phyloP scores from a whole-genome alignment of 352 stramenopile species.

The Thalassiosira mediterranea region DNA sequence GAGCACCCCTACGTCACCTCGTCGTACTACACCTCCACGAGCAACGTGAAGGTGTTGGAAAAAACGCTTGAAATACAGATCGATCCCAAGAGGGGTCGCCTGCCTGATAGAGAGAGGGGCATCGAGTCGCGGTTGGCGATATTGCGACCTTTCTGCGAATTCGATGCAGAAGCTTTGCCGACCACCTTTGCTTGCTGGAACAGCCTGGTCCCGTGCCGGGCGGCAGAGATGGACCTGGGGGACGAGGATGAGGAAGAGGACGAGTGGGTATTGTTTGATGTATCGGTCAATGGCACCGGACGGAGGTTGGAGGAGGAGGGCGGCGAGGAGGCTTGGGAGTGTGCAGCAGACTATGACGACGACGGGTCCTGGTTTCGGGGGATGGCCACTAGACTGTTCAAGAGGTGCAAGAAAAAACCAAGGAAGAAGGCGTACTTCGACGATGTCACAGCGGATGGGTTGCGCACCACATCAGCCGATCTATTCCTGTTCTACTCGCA shows the following conservation, averaged over 20 bases:
- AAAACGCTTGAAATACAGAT: conserved; percentile 52
- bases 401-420: no score
- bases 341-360: no score
- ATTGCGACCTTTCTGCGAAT: conserved; percentile 68
- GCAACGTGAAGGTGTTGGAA: conserved; percentile 38
- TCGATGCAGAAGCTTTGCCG: conserved; percentile 60
- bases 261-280: conserved; percentile 24
- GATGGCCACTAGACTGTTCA: no score
- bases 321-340: conserved; percentile 32
- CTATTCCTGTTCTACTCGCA: conserved; percentile 75
- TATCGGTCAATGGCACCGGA: conserved; percentile 31
- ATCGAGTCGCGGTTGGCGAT: conserved; percentile 53
- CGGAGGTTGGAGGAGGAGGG: conserved; percentile 60
- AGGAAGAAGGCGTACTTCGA: conserved; percentile 27
- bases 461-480: conserved; percentile 54
- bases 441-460: conserved; percentile 33
- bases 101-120: conserved; percentile 2
- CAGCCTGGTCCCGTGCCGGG: conserved; percentile 56
- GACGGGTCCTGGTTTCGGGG: no score
- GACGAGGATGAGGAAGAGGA: conserved; percentile 50
- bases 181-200: conserved; percentile 72
- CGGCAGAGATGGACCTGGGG: conserved; percentile 43
- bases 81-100: conserved; percentile 11
- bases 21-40: conserved; percentile 63
- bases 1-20: conserved; percentile 63